phyloP scores from a whole-genome alignment of 2,329 filamentous ascomycete genomes.

The Stagonosporopsis cucurbitacearum region DNA sequence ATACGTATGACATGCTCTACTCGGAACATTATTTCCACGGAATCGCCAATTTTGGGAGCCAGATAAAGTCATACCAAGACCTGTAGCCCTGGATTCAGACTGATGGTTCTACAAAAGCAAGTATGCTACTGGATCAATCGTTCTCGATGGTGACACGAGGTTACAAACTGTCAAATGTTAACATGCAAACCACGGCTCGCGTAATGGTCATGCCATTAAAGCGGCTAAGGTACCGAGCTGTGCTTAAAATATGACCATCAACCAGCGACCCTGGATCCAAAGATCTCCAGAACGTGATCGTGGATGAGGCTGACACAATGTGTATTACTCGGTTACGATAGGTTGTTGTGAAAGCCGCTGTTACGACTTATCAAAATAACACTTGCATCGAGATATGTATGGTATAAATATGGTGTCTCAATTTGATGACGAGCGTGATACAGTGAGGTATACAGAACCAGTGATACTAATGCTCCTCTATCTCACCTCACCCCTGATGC shows the following conservation, averaged over 20 bases:
- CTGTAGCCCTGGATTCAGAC: too few species aligned
- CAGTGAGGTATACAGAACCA: neutral
- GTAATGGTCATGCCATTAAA: neutral
- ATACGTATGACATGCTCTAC: too few species aligned
- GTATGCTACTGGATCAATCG: too few species aligned
- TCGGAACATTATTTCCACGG: too few species aligned
- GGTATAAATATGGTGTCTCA: neutral
- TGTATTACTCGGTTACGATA: too few species aligned
- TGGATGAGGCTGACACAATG: too few species aligned
- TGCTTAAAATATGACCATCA: too few species aligned
- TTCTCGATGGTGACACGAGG: neutral
- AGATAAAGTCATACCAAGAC: too few species aligned
- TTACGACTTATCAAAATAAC: neutral
- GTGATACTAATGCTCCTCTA: neutral
- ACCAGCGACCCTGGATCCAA: neutral
- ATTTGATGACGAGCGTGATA: neutral
- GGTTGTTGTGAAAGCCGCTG: neutral
- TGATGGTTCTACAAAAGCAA: too few species aligned
- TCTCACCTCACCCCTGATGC: too few species aligned
- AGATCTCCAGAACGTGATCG: too few species aligned
- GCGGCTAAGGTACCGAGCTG: neutral
- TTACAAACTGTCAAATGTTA: neutral
- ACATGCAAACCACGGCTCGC: neutral
- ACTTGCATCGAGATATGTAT: neutral
- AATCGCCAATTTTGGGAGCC: too few species aligned